Evolutionary conservation across 306 rosid species (phyloP).

Genomic region (Begonia fuchsioides): DNA sequence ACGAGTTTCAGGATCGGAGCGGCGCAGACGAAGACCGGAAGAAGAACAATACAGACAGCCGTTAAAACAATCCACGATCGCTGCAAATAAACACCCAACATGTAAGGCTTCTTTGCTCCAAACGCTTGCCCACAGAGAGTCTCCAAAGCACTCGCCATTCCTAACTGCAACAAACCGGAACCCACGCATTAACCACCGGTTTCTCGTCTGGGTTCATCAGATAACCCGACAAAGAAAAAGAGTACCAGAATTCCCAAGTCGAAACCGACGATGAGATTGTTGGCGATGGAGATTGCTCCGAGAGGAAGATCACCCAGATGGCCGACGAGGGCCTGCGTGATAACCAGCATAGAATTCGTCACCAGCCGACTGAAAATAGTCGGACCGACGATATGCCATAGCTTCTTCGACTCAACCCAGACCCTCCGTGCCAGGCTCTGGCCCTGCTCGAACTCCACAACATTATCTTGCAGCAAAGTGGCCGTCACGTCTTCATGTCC

Average conservation of each 20-base stretch:
- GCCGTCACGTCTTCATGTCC: slow-evolving; percentile 17
- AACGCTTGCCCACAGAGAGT: slow-evolving; percentile 81
- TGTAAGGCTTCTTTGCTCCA: slow-evolving; percentile 60
- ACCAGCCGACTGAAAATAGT: slow-evolving; percentile 44
- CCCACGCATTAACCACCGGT: background rate
- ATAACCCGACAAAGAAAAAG: background rate
- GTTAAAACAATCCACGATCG: slow-evolving; percentile 68
- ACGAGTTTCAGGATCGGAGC: slow-evolving; percentile 35
- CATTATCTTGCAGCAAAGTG: slow-evolving; percentile 19
- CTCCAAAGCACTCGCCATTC: slow-evolving; percentile 83
- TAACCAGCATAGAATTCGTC: slow-evolving; percentile 40
- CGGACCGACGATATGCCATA: slow-evolving; percentile 75
- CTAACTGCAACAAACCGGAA: slow-evolving; percentile 24
- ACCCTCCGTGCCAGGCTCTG: slow-evolving; percentile 10
- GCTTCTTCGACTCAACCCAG: slow-evolving; percentile 51
- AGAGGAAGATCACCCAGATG: slow-evolving; percentile 66
- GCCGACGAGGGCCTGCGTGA: slow-evolving; percentile 68
- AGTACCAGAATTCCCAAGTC: slow-evolving; percentile 58
- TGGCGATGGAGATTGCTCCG: slow-evolving; percentile 48
- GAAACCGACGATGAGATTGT: slow-evolving; percentile 49
- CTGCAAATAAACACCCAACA: slow-evolving; percentile 81
- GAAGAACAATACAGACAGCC: slow-evolving; percentile 31
- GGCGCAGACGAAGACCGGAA: slow-evolving; percentile 46
- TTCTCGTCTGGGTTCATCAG: too few species aligned
- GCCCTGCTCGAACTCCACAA: background rate